These are phyloP conservation scores for Symbiodinium pilosum DNA, from an alignment of 73 alveolate species.

Conservation along the genomic window DNA sequence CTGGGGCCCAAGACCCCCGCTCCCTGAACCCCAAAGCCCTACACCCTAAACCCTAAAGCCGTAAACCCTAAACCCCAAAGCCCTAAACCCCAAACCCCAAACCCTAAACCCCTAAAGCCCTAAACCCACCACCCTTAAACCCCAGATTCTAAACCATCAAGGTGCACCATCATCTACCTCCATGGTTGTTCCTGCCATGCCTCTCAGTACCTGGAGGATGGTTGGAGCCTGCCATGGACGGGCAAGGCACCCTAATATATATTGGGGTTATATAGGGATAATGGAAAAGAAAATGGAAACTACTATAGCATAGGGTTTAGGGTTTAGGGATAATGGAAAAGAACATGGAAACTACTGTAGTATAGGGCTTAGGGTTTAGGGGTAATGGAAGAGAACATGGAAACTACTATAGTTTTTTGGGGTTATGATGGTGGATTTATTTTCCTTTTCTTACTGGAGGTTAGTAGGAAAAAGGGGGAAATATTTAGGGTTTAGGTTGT, in stretches of 20 bases:
- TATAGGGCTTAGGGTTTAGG: neutral
- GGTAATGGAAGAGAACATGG: neutral
- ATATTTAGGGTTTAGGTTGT: neutral
- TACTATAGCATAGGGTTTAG: neutral
- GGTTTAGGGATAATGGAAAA: neutral
- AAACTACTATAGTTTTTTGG: neutral
- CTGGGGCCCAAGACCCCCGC: neutral
- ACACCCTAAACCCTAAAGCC: neutral
- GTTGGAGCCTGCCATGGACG: constrained; percentile 80
- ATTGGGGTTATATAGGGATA: neutral
- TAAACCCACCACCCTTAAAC: neutral
- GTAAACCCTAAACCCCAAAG: neutral
- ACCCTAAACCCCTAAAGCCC: neutral
- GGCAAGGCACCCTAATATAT: constrained; percentile 10
- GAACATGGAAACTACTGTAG: neutral
- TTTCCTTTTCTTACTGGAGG: neutral
- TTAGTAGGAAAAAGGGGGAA: neutral
- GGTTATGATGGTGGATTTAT: neutral
- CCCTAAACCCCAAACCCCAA: neutral
- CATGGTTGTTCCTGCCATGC: constrained; percentile 89
- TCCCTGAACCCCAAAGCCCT: neutral
- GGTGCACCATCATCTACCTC: constrained; percentile 72
- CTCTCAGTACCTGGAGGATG: constrained; percentile 82
- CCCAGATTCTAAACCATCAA: neutral
- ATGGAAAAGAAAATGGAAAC: too few relatives aligned